Base-by-base conservation (phyloP, 2,329 filamentous ascomycete species). In the Scedosporium dehoogii region DNA sequence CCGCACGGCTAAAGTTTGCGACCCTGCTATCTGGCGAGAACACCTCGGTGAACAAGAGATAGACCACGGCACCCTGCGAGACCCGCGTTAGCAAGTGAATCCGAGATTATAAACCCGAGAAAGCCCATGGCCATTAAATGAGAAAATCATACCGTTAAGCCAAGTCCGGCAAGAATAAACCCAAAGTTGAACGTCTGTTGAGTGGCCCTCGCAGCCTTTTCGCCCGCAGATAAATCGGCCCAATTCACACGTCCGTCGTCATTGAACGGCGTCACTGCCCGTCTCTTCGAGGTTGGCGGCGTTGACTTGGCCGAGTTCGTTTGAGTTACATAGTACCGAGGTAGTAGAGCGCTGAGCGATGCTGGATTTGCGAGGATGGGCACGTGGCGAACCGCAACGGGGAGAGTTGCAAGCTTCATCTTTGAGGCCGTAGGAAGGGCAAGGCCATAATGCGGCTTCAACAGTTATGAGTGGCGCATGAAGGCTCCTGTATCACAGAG, bases 111-210 rank as follows among this genome's bases (percentile, higher is more conserved):
- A 38, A 48, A 25, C 29, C 29, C 16, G 18, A 12, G 23, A 27
- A 16, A 44, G 18, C n/a, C n/a, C n/a, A 53, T 16, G 18, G 0
- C 3, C 46, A 33, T 14, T 4, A 16, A 21, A 55, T 46, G 33
- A n/a, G 12, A 38, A 29, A 21, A 44, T 68, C 81, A 65, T 79
- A 91, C 90, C 42, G 92, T 96, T 68, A 93, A 78, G 41, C 86
- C 81, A 10, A 92, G 75, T 27, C 93, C 93, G 6, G 87, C 79
- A 1, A 91, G 67, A 7, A 97, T 85, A 65, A 97, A 75, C 67
- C 88, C 81, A 67, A 96, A 85, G 74, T 97, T 97, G 78, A 96
- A 88, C 16, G 88, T 89, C 74, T 97, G 93, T 74, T 97, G 92
- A 0, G 91, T 93, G 7, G 91, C 90, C 46, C 93, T 84, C 25